Percentiles rank a stretch among this genome's conserved stretches.
Conservation (phyloP, 2,329 filamentous ascomycete species). For the Beauveria asiatica region DNA sequence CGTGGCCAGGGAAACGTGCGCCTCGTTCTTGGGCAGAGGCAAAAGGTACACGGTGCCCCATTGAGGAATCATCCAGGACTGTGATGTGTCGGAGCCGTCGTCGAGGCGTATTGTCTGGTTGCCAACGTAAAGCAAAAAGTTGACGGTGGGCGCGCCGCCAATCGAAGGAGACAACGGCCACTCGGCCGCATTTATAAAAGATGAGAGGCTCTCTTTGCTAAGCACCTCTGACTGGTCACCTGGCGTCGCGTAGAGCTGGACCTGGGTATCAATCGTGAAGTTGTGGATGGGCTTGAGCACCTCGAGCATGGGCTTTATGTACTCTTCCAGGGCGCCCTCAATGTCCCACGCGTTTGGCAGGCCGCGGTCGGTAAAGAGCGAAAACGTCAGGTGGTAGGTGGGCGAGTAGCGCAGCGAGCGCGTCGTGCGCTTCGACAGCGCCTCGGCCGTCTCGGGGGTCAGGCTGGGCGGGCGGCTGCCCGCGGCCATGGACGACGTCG, state of each 20-base stretch:
- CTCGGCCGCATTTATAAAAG: conserved; percentile 95
- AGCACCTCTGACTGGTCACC: conserved; percentile 58
- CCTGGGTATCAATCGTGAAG: conserved; percentile 92
- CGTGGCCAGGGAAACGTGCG: conserved; percentile 52
- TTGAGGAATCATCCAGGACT: conserved; percentile 86
- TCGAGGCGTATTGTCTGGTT: conserved; percentile 58
- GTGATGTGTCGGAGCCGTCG: conserved; percentile 39
- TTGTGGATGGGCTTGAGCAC: conserved; percentile 79
- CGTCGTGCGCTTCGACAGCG: conserved; percentile 62
- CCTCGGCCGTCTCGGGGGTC: conserved; percentile 43
- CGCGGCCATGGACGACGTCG: conserved; percentile 45
- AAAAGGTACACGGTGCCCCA: conserved; percentile 73
- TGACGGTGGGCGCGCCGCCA: conserved; percentile 84
- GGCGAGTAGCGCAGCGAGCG: conserved; percentile 84
- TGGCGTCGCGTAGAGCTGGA: conserved; percentile 80
- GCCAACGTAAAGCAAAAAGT: conserved; percentile 88
- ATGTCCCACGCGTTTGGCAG: conserved; percentile 86
- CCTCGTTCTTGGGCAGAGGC: conserved; percentile 30
- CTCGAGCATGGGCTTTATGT: conserved; percentile 73
- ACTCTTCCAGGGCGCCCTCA: conserved; percentile 68
- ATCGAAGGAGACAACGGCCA: conserved; percentile 96
- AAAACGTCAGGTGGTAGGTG: conserved; percentile 93
- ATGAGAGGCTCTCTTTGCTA: conserved; percentile 77
- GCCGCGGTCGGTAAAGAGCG: conserved; percentile 75
- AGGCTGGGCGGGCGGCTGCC: conserved; percentile 37